Base-by-base conservation (phyloP, 805 yeast species). In the Nakazawaea peltata region DNA sequence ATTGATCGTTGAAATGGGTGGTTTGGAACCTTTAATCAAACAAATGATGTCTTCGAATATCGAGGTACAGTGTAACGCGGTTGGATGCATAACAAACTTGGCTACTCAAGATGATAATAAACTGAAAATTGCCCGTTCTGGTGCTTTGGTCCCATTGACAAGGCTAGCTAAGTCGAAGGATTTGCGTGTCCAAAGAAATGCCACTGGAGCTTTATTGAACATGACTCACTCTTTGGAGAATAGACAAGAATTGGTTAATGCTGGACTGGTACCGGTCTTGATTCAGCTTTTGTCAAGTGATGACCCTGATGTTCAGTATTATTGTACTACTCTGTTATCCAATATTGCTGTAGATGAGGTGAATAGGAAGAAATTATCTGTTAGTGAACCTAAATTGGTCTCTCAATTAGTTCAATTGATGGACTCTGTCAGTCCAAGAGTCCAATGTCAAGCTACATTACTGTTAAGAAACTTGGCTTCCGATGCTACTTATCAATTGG, bases 21-120 rank as follows among this genome's bases (percentile, higher is more conserved):
- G 97, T 2, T 71, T 92, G 39, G 95, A 88, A 44, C 97, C 97
- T 4, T 72, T 92, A 30, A 92, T 92, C 49, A 80, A 94, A 57
- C 98, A 92, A 62, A 92, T 92, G 99, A 81, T 86, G 81, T 81
- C 94, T 28, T 75, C 92, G 37, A 92, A 92, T 52, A 94, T 92
- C 40, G 99, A 92, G 59, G 97, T 92, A 26, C 98, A 92, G 62
- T 92, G 99, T 60, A 92, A 92, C 55, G 98, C 99, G 2, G 98
- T 92, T 39, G 99, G 99, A 13, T 92, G 98, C 57, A 88, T 92
- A 53, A 92, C 99, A 25, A 92, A 92, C 55, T 73, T 92, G 58
- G 98, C 98, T 6, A 92, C 98, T 5, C 95, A 85, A 61, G 99
- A 92, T 59, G 95, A 86, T 51, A 92, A 92, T 63, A 92, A 92